A percentile compares a stretch with the other conserved stretches of the same genome.
These are phyloP conservation scores for Tuber aestivum DNA, from an alignment of 495 filamentous ascomycete species.

Conservation along the genomic window DNA sequence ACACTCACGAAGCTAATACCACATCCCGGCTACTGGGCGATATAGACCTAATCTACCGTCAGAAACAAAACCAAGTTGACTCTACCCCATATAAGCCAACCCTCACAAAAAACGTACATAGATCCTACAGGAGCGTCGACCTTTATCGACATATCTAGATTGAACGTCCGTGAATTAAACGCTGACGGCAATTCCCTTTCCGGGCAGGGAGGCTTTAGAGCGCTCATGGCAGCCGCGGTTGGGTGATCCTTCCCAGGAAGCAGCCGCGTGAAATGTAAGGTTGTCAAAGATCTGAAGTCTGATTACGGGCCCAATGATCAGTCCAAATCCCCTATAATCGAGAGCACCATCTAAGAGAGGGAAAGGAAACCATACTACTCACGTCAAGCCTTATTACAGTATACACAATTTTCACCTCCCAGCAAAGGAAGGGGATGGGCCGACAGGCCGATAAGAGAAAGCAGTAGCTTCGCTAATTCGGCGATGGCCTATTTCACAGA, in stretches of 20 bases:
- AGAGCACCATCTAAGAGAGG: background rate
- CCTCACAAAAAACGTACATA: constrained; percentile 46
- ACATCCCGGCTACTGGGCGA: constrained; percentile 90
- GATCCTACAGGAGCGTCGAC: constrained; percentile 71
- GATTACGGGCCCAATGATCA: background rate
- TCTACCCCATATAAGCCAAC: background rate
- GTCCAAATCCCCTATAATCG: background rate
- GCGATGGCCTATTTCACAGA: constrained; percentile 23
- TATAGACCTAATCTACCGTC: constrained; percentile 52
- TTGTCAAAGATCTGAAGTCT: background rate
- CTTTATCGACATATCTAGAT: constrained; percentile 73
- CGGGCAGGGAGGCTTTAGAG: constrained; percentile 17
- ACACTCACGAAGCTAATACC: constrained; percentile 72
- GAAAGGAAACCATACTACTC: background rate
- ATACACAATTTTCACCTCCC: background rate
- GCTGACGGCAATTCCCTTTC: constrained; percentile 54
- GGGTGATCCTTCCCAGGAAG: constrained; percentile 2
- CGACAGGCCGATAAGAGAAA: background rate
- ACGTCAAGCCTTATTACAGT: background rate
- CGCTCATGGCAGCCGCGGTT: constrained; percentile 42
- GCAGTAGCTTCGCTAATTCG: background rate
- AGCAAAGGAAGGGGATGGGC: background rate
- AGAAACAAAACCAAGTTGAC: constrained; percentile 50
- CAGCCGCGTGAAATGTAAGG: background rate
- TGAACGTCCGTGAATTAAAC: constrained; percentile 81